phyloP scores from a whole-genome alignment of 2,329 filamentous ascomycete genomes.

The Phoma sp. region DNA sequence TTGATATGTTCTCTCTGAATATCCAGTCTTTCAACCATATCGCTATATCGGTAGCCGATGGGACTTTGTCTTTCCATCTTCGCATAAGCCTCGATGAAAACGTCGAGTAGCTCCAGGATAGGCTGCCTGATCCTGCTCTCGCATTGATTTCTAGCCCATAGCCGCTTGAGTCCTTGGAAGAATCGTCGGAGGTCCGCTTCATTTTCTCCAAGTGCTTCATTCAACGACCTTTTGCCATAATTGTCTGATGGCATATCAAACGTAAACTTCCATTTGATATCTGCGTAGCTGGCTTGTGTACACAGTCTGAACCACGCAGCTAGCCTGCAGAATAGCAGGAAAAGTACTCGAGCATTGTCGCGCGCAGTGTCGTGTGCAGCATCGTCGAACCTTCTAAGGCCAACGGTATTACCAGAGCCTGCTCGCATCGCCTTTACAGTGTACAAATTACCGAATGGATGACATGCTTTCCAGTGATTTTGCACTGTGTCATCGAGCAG shows the following conservation, averaged over 20 bases:
- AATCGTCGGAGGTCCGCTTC: background rate
- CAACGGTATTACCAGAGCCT: background rate
- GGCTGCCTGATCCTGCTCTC: conserved; percentile 4
- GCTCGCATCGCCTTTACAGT: background rate
- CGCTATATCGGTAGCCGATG: background rate
- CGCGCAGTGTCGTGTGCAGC: background rate
- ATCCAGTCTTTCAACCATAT: background rate
- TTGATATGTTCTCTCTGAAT: background rate
- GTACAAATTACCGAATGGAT: conserved; percentile 36
- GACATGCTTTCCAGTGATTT: conserved; percentile 32
- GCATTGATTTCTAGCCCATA: conserved; percentile 9
- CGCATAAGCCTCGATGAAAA: conserved; percentile 9
- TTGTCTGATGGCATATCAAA: conserved; percentile 10
- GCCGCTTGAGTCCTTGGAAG: background rate
- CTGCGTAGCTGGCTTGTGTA: background rate
- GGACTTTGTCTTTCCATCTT: background rate
- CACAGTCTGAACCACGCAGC: conserved; percentile 4
- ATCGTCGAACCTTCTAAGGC: background rate
- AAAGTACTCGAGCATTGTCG: background rate
- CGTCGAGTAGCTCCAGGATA: conserved; percentile 10
- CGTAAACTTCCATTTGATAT: conserved; percentile 2
- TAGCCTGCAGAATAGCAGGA: conserved; percentile 12
- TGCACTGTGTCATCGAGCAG: conserved; percentile 22
- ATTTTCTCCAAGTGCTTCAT: background rate
- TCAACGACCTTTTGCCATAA: background rate